phyloP scores from a whole-genome alignment of 2,329 filamentous ascomycete genomes.

The Drechslera avenae region DNA sequence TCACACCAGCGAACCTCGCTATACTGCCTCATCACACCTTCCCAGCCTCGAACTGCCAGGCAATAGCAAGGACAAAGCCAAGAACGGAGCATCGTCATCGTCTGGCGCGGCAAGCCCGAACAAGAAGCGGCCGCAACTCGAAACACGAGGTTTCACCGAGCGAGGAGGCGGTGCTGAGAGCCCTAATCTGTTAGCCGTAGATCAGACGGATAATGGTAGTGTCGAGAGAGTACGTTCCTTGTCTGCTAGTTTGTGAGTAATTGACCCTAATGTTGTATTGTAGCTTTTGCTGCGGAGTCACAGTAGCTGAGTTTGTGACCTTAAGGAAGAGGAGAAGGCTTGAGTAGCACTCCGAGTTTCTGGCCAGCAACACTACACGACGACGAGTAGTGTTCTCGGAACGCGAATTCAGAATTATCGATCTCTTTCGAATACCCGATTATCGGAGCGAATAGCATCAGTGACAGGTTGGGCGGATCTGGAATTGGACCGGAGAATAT shows the following conservation, averaged over 20 bases:
- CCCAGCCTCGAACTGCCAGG: constrained; percentile 9
- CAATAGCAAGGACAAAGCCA: constrained; percentile 3
- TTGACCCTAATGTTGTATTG: constrained; percentile 18
- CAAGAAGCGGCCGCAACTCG: constrained; percentile 57
- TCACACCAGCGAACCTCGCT: constrained; percentile 52
- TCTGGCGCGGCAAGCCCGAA: constrained; percentile 5
- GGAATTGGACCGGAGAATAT: no score
- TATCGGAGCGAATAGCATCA: no score
- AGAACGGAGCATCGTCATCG: constrained; percentile 4
- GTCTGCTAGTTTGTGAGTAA: constrained; percentile 26
- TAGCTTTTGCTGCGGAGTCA: constrained; percentile 56
- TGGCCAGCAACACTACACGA: not conserved
- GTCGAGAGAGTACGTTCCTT: constrained; percentile 58
- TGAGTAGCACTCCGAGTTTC: constrained; percentile 11
- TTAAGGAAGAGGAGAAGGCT: constrained; percentile 26
- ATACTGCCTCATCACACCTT: constrained; percentile 12
- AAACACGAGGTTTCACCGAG: constrained; percentile 72
- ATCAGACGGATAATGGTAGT: constrained; percentile 66
- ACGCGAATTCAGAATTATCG: no score
- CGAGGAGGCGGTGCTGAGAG: constrained; percentile 67
- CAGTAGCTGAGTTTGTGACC: constrained; percentile 50
- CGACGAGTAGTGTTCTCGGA: not conserved
- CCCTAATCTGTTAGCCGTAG: constrained; percentile 65
- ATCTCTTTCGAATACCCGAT: no score
- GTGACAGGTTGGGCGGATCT: no score